A percentile compares a stretch with the other conserved stretches of the same genome.
These are phyloP conservation scores for Macrocybe gigantea DNA, from an alignment of 768 basidiomycete species.

Conservation along the genomic window DNA sequence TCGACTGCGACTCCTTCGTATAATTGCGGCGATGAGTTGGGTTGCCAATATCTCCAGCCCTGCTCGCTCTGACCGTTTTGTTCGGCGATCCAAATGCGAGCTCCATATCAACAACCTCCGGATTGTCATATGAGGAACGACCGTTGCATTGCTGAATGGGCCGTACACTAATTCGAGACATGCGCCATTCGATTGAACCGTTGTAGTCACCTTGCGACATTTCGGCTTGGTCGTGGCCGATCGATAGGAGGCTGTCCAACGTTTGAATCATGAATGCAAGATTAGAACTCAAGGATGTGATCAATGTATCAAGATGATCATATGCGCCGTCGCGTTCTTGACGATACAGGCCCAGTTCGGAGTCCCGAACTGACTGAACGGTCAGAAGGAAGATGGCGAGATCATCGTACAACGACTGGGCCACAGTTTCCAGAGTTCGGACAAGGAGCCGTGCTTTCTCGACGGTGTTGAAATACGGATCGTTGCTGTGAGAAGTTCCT, in stretches of 20 bases:
- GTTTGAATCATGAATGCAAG: slow-evolving; percentile 49
- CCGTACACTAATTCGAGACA: slow-evolving; percentile 63
- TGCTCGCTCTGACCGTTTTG: slow-evolving; percentile 4
- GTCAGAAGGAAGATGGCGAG: slow-evolving; percentile 52
- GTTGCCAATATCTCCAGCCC: slow-evolving; percentile 1
- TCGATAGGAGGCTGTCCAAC: slow-evolving; percentile 52
- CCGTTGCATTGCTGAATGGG: slow-evolving; percentile 27
- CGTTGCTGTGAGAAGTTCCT: slow-evolving; percentile 35
- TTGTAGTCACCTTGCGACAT: slow-evolving; percentile 66
- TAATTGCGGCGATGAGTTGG: slow-evolving; percentile 13
- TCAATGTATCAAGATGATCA: slow-evolving; percentile 45
- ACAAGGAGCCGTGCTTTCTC: slow-evolving; percentile 63
- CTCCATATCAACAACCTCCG: slow-evolving; percentile 55
- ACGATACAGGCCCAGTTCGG: slow-evolving; percentile 22
- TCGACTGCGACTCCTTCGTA: slow-evolving; percentile 13
- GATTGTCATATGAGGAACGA: slow-evolving; percentile 1
- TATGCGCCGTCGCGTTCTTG: slow-evolving; percentile 28
- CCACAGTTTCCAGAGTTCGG: slow-evolving; percentile 60
- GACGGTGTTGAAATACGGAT: slow-evolving; percentile 58
- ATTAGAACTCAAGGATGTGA: slow-evolving; percentile 50
- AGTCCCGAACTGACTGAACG: slow-evolving; percentile 45
- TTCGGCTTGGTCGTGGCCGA: slow-evolving; percentile 70
- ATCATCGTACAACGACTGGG: slow-evolving; percentile 76
- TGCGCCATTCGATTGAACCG: slow-evolving; percentile 72
- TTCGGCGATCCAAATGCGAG: slow-evolving; percentile 23